phyloP scores from a whole-genome alignment of 441 rosid species.

The Eutrema salsugineum region DNA sequence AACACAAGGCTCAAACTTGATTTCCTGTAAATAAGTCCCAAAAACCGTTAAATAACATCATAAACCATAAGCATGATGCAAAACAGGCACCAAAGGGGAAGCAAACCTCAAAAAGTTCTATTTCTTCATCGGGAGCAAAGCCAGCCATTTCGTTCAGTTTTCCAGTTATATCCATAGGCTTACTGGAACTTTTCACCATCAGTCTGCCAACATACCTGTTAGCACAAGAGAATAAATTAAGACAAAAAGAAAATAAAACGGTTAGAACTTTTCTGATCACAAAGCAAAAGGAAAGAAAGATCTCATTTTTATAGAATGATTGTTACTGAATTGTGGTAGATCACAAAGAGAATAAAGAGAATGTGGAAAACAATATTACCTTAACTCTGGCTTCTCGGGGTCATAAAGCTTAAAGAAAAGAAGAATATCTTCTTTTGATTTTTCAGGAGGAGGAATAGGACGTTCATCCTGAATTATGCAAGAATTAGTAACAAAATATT shows the following conservation, averaged over 20 bases:
- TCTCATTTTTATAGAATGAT: neutral
- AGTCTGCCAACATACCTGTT: slow-evolving; percentile 65
- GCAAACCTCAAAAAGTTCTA: slow-evolving; percentile 89
- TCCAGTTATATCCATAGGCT: slow-evolving; percentile 55
- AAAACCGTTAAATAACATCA: neutral
- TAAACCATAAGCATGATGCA: neutral
- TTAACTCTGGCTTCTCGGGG: slow-evolving; percentile 51
- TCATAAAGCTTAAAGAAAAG: slow-evolving; percentile 74
- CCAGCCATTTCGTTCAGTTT: slow-evolving; percentile 88
- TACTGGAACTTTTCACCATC: slow-evolving; percentile 53
- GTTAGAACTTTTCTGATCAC: neutral
- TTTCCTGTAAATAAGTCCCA: slow-evolving; percentile 43
- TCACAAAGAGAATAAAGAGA: neutral
- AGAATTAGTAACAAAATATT: slow-evolving; percentile 4
- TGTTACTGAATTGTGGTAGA: neutral
- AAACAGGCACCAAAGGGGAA: slow-evolving; percentile 3
- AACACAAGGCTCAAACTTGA: slow-evolving; percentile 62
- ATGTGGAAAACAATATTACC: slow-evolving; percentile 38
- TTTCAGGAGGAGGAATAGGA: slow-evolving; percentile 60
- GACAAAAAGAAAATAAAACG: neutral
- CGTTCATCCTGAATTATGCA: slow-evolving; percentile 44
- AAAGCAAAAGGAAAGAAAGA: neutral
- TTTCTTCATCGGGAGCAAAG: slow-evolving; percentile 79
- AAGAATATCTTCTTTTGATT: slow-evolving; percentile 62
- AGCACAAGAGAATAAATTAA: slow-evolving; percentile 17